Evolutionary conservation across 805 yeast genomes (phyloP).

Genomic region (Yamadazyma phyllophila): DNA sequence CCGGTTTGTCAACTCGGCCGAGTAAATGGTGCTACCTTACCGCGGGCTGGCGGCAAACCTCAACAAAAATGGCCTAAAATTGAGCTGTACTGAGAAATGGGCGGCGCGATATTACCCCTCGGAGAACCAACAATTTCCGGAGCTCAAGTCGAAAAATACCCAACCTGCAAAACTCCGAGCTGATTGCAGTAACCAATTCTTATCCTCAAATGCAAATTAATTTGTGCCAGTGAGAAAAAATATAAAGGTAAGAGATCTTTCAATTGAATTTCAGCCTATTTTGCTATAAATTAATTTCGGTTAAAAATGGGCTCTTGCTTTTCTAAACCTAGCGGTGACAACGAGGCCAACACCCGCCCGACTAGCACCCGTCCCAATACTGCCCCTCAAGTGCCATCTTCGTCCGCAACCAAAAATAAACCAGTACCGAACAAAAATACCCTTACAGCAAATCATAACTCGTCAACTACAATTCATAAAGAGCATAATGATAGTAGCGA

Average conservation of each 20-base stretch:
- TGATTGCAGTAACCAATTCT: not conserved
- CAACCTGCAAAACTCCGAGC: no score
- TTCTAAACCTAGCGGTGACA: constrained; percentile 1
- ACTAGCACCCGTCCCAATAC: not conserved
- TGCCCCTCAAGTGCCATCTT: not conserved
- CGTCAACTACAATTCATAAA: constrained; percentile 4
- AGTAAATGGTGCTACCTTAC: no score
- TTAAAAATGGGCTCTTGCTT: constrained; percentile 8
- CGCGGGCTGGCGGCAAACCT: no score
- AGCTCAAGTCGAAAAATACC: no score
- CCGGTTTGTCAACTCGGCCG: no score
- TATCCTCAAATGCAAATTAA: constrained; percentile 1
- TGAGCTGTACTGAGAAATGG: no score
- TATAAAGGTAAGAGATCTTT: not conserved
- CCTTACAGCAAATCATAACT: not conserved
- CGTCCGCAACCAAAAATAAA: not conserved
- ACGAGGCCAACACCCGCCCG: not conserved
- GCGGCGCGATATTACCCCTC: no score
- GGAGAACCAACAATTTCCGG: no score
- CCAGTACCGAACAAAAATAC: not conserved
- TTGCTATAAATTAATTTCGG: not conserved
- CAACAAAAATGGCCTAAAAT: no score
- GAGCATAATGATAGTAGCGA: constrained; percentile 8
- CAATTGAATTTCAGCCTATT: not conserved
- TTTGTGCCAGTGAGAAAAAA: constrained; percentile 4